Percentiles rank a stretch among this genome's conserved stretches.
phyloP scores from a whole-genome alignment of 495 filamentous ascomycete genomes.

The Xylaria nigripes region DNA sequence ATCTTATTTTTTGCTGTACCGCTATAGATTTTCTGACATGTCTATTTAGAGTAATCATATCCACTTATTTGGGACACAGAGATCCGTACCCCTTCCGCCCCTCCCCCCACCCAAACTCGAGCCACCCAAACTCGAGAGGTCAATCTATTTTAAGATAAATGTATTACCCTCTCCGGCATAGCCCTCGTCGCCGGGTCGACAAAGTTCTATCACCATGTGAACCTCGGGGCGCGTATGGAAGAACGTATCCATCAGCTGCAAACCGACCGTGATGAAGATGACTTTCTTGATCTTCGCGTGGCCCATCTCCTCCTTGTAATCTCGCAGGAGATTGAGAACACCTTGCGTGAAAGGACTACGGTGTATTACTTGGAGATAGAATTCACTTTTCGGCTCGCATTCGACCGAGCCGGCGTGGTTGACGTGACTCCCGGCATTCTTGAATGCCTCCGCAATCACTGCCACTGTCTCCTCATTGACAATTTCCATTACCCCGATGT shows the following conservation, averaged over 20 bases:
- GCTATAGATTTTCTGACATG: too few species aligned
- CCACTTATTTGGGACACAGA: too few species aligned
- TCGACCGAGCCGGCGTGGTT: neutral
- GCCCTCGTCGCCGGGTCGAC: neutral
- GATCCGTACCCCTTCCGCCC: too few species aligned
- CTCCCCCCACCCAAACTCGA: too few species aligned
- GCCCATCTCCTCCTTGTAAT: neutral
- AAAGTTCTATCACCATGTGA: constrained; percentile 3
- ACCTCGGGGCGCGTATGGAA: neutral
- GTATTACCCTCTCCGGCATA: neutral
- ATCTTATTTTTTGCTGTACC: too few species aligned
- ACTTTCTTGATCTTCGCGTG: constrained; percentile 1
- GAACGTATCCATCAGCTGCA: neutral
- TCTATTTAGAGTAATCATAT: too few species aligned
- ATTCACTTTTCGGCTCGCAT: neutral
- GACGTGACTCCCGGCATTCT: neutral
- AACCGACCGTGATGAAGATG: constrained; percentile 1
- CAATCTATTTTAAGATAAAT: neutral
- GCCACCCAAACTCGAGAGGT: too few species aligned
- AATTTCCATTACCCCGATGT: neutral
- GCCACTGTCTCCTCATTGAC: neutral
- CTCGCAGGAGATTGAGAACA: neutral
- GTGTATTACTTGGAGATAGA: neutral
- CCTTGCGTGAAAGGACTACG: constrained; percentile 1
- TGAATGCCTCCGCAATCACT: neutral